Evolutionary conservation across 257 asterid species (phyloP).

Genomic region (Rehmannia glutinosa): DNA sequence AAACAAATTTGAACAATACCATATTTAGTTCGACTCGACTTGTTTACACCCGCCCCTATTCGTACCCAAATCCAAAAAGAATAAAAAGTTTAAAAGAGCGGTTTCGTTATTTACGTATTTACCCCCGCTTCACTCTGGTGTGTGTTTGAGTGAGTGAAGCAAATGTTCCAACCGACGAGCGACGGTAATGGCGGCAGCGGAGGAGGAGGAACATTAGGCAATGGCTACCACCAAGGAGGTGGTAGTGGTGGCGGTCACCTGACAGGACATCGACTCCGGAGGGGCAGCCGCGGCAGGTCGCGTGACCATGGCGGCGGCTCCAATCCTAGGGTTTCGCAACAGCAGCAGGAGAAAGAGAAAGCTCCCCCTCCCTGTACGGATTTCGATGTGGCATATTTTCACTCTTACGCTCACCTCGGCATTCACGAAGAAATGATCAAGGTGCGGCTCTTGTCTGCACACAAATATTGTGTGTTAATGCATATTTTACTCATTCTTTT

Average conservation of each 20-base stretch:
- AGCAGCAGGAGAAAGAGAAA: slow-evolving; percentile 34
- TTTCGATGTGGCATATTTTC: slow-evolving; percentile 85
- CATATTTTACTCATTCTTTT: not conserved
- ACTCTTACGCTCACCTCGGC: slow-evolving; percentile 93
- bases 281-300: slow-evolving; percentile 40
- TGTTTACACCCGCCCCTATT: no score
- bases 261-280: slow-evolving; percentile 29
- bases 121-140: slow-evolving; percentile 11
- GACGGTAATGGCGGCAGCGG: slow-evolving; percentile 26
- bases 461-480: not conserved
- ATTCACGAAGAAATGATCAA: slow-evolving; percentile 98
- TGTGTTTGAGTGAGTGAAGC: slow-evolving; percentile 22
- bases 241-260: slow-evolving; percentile 26
- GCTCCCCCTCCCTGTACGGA: slow-evolving; percentile 58
- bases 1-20: no score
- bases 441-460: slow-evolving; percentile 31
- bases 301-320: slow-evolving; percentile 36
- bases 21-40: no score
- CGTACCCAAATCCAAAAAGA: not conserved
- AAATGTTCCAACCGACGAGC: slow-evolving; percentile 29
- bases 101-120: slow-evolving; percentile 13
- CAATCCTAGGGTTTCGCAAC: slow-evolving; percentile 56
- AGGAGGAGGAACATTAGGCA: slow-evolving; percentile 19
- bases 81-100: not conserved
- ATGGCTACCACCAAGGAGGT: slow-evolving; percentile 33